Evolutionary conservation across 2,329 filamentous ascomycete species (phyloP), one percentile per base, ranked within the genome.

Genomic region (Epichloe aotearoae): DNA sequence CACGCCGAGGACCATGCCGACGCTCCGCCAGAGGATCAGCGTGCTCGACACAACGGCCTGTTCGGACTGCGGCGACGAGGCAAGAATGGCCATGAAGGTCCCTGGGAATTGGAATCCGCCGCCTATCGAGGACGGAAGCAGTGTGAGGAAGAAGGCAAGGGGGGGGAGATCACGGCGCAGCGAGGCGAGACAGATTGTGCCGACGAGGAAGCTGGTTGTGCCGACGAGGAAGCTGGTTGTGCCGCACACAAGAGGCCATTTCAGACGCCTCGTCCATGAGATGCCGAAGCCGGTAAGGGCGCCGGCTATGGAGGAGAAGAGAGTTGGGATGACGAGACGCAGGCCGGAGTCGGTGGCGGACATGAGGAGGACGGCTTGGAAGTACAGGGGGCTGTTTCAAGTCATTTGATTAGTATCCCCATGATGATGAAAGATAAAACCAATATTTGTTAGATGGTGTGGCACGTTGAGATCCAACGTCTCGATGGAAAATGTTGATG

Each of bases 1-100:
- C 43, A 90, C 77, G n/a, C 86, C 86, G 60, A 89, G 73, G 1
- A 90, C 84, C 51, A 75, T 77, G 6, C 86, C 86, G 5, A 90
- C 66, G 52, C 78, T 80, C 50, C 86, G 76, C 79, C 83, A 88
- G 17, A 90, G 68, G 17, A 84, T 76, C 53, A 90, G 69, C 0
- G 85, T 88, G 49, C 76, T 80, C 1, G 84, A 86, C 12, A 82
- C 80, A 40, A 85, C 80, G 14, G 83, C 83, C 62, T 85, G 82
- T 46, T 84, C 79, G 5, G 69, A 61, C 59, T 83, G 79, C 5
- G 73, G 65, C 42, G 75, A 79, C 2, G 76, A 74, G 2, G 77
- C 77, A 20, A 86, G 73, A 1, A 85, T 68, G 14, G 76, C 73
- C 61, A 86, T 77, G 65, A 83, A 80, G 8, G 80, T 73, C 0